Conservation (phyloP, 2,329 filamentous ascomycete genomes). For the Trematosphaeria pertusa region DNA sequence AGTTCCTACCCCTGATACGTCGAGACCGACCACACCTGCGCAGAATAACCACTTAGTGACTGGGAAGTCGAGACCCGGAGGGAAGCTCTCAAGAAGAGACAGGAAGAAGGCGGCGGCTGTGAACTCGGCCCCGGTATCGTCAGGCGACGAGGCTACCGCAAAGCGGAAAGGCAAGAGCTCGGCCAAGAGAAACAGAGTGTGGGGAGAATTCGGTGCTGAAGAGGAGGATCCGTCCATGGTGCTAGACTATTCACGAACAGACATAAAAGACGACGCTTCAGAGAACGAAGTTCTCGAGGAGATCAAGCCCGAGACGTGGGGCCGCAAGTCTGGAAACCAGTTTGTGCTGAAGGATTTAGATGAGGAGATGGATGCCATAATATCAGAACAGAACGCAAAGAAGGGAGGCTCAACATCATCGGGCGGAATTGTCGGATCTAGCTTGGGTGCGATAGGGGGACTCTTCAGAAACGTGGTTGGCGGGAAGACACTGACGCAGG, state of each 20-base stretch:
- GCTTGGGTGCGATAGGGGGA: constrained; percentile 82
- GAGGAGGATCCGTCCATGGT: constrained; percentile 79
- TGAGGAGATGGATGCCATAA: constrained; percentile 89
- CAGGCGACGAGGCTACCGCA: constrained; percentile 77
- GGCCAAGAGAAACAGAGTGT: constrained; percentile 85
- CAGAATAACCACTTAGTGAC: constrained; percentile 72
- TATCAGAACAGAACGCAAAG: constrained; percentile 76
- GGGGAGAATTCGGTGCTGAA: constrained; percentile 90
- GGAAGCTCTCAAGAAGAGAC: constrained; percentile 80
- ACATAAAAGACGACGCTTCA: constrained; percentile 55
- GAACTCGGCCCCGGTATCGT: constrained; percentile 70
- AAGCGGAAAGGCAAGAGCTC: constrained; percentile 65
- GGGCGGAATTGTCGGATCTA: constrained; percentile 75
- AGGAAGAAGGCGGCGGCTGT: constrained; percentile 68
- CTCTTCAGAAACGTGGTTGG: constrained; percentile 95
- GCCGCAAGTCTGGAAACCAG: constrained; percentile 81
- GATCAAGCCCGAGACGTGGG: constrained; percentile 82
- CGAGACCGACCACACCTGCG: constrained; percentile 78
- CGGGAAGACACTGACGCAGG: constrained; percentile 87
- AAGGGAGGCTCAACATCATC: constrained; percentile 37
- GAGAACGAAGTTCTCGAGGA: constrained; percentile 71
- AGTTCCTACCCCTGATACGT: constrained; percentile 73
- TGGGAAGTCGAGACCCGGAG: constrained; percentile 75
- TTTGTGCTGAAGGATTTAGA: constrained; percentile 94
- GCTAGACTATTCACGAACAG: constrained; percentile 85